These are phyloP conservation scores for Alternaria hordeiaustralica DNA, from an alignment of 2,329 filamentous ascomycete genomes.

Conservation along the genomic window DNA sequence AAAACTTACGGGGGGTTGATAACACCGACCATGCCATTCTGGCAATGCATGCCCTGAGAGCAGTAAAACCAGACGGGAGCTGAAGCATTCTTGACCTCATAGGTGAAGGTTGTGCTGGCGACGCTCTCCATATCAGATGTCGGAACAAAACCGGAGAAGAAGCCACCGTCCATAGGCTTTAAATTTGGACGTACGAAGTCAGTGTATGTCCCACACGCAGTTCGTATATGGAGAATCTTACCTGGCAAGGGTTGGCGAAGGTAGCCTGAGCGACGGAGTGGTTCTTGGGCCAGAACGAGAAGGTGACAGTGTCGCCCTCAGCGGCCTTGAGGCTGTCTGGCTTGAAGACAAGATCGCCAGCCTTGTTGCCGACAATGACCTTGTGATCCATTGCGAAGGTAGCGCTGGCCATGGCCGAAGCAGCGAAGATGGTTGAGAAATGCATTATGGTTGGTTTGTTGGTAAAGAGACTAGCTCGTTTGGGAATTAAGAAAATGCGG, in stretches of 20 bases:
- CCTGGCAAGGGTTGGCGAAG: conserved; percentile 43
- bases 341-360: conserved; percentile 39
- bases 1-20: conserved; percentile 48
- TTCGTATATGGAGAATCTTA: neutral
- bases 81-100: conserved; percentile 45
- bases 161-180: conserved; percentile 37
- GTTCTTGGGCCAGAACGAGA: conserved; percentile 50
- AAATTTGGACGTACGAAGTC: neutral
- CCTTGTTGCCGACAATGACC: conserved; percentile 41
- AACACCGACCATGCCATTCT: conserved; percentile 49
- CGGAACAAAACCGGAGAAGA: conserved; percentile 49
- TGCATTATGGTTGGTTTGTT: conserved; percentile 46
- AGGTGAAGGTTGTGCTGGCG: conserved; percentile 38
- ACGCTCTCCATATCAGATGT: conserved; percentile 30
- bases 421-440: conserved; percentile 46
- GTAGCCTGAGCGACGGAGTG: conserved; percentile 48
- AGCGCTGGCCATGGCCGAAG: conserved; percentile 39
- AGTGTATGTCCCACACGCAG: neutral
- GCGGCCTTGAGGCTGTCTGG: conserved; percentile 44
- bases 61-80: conserved; percentile 52
- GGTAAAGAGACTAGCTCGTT: conserved; percentile 44
- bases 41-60: conserved; percentile 48
- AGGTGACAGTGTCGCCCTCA: conserved; percentile 47
- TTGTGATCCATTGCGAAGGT: conserved; percentile 42
- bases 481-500: conserved; percentile 18